Conservation (phyloP, 768 basidiomycete species). For the Agaricus blazei region DNA sequence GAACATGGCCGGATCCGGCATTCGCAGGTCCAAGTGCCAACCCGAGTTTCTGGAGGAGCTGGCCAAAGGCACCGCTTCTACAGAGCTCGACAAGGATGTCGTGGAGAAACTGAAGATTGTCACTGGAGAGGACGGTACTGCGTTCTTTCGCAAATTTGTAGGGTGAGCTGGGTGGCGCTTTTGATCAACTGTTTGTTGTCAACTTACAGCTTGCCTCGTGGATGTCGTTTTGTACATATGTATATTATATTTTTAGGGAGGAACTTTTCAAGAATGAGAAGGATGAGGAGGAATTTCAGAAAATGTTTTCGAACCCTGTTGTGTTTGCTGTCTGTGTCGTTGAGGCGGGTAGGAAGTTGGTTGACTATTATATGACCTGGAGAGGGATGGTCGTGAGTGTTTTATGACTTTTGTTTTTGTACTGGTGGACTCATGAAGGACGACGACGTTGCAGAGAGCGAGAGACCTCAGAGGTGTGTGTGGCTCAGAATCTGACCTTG, state of each 20-base stretch:
- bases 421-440: background rate
- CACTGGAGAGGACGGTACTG: conserved; percentile 34
- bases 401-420: conserved; percentile 1
- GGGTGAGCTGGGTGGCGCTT: conserved; percentile 24
- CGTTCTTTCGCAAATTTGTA: conserved; percentile 35
- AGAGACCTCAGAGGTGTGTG: conserved; percentile 20
- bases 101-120: conserved; percentile 36
- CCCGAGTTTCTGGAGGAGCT: conserved; percentile 42
- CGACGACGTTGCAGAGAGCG: conserved; percentile 14
- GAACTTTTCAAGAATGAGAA: background rate
- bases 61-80: conserved; percentile 24
- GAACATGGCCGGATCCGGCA: conserved; percentile 29
- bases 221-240: background rate
- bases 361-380: conserved; percentile 52
- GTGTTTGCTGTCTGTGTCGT: conserved; percentile 41
- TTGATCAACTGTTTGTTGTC: background rate
- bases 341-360: conserved; percentile 33
- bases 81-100: conserved; percentile 23
- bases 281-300: conserved; percentile 4
- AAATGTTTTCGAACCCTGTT: conserved; percentile 24
- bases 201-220: background rate
- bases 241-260: background rate
- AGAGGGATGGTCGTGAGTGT: conserved; percentile 33
- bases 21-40: conserved; percentile 36
- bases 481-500: background rate